These are phyloP conservation scores for Russula compacta DNA, from an alignment of 768 basidiomycete genomes.

Conservation along the genomic window DNA sequence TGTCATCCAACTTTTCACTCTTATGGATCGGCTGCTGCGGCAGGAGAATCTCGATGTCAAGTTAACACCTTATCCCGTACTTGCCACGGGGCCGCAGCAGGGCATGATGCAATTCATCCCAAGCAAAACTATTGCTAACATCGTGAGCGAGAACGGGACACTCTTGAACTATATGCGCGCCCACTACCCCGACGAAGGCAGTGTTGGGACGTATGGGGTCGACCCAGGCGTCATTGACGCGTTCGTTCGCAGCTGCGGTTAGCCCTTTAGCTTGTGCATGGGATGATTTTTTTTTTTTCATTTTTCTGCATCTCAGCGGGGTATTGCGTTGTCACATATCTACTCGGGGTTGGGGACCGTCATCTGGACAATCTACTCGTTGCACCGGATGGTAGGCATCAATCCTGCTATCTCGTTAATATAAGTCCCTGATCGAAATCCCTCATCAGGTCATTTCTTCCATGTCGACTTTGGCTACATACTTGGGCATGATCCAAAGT, in stretches of 20 bases:
- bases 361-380: conserved; percentile 93
- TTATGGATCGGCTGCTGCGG: conserved; percentile 89
- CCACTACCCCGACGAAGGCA: conserved; percentile 88
- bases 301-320: conserved; percentile 53
- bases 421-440: neutral
- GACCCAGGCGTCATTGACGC: conserved; percentile 92
- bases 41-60: conserved; percentile 95
- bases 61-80: conserved; percentile 82
- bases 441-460: conserved; percentile 75
- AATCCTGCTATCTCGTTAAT: neutral
- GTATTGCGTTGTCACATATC: conserved; percentile 94
- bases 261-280: conserved; percentile 23
- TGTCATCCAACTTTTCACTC: conserved; percentile 94
- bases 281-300: neutral
- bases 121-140: conserved; percentile 91
- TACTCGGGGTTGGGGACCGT: conserved; percentile 94
- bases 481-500: conserved; percentile 93
- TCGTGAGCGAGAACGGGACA: conserved; percentile 86
- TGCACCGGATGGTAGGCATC: conserved; percentile 69
- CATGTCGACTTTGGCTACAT: conserved; percentile 99
- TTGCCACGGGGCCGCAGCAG: conserved; percentile 85
- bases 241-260: conserved; percentile 93
- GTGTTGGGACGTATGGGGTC: conserved; percentile 91
- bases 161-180: conserved; percentile 82
- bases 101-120: conserved; percentile 97